Percentiles rank a stretch among this genome's conserved stretches.
Conservation (phyloP, 192 early-diverging fungal genomes). For the Rhizoclosmatium globosum region DNA sequence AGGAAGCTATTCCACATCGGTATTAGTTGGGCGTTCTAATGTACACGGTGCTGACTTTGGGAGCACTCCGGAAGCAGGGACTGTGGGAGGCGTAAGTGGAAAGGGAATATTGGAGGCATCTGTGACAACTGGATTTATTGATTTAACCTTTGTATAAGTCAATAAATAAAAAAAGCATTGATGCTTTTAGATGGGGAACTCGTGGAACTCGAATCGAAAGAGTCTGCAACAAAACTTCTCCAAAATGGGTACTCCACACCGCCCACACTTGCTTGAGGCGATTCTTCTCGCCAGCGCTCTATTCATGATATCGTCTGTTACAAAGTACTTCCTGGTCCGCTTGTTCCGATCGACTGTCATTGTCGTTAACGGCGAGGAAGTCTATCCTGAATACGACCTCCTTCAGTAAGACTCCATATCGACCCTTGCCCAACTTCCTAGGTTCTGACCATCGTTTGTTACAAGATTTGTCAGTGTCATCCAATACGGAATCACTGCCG, state of each 20-base stretch:
- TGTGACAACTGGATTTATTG: not conserved
- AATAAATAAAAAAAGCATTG: not conserved
- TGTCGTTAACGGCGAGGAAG: too few relatives aligned
- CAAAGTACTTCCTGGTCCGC: too few relatives aligned
- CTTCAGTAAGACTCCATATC: too few relatives aligned
- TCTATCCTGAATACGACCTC: too few relatives aligned
- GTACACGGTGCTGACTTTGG: not conserved
- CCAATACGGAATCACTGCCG: too few relatives aligned
- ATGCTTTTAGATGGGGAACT: not conserved
- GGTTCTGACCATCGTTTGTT: too few relatives aligned
- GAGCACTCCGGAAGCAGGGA: not conserved
- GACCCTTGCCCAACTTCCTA: too few relatives aligned
- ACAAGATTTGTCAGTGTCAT: too few relatives aligned
- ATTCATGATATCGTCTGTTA: not conserved
- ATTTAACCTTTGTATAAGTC: not conserved
- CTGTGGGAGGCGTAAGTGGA: not conserved
- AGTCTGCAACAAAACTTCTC: too few relatives aligned
- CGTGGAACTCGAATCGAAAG: too few relatives aligned
- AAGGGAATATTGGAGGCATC: not conserved
- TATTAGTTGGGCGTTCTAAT: not conserved
- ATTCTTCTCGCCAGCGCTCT: not conserved
- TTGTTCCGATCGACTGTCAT: too few relatives aligned
- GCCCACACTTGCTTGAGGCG: not conserved
- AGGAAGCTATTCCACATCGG: not conserved
- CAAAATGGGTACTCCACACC: not conserved